Evolutionary conservation across 2,329 filamentous ascomycete species (phyloP).

Genomic region (Fusarium napiforme): DNA sequence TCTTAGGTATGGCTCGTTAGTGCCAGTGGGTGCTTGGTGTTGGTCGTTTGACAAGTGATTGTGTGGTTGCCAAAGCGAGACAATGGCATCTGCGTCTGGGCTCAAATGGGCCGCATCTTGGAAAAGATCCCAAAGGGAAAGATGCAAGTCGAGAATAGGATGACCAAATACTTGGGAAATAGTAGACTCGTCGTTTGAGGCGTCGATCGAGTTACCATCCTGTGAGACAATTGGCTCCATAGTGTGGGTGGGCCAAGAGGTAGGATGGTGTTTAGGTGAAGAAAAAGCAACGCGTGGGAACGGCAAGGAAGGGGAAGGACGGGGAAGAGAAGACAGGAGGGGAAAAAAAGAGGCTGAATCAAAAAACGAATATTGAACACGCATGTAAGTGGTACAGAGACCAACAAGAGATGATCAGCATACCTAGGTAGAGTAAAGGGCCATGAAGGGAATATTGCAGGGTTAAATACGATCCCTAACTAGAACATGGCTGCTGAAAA

Average conservation of each 20-base stretch:
- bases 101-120: conserved; percentile 39
- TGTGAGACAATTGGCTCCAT: conserved; percentile 28
- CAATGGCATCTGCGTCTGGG: conserved; percentile 50
- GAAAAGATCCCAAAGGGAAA: conserved; percentile 50
- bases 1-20: conserved; percentile 34
- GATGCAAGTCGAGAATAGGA: conserved; percentile 42
- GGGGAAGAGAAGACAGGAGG: not conserved
- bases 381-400: conserved; percentile 30
- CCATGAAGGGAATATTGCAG: conserved; percentile 17
- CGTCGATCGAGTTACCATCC: conserved; percentile 1
- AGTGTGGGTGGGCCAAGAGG: not conserved
- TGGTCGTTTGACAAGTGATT: conserved; percentile 4
- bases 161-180: conserved; percentile 47
- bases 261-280: not conserved
- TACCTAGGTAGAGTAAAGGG: not conserved
- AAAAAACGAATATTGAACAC: conserved; percentile 27
- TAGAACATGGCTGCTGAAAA: not conserved
- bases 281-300: not conserved
- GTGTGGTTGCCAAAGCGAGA: conserved; percentile 50
- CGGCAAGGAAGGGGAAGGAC: not conserved
- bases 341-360: conserved; percentile 33
- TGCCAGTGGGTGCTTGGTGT: not conserved
- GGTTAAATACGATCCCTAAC: conserved; percentile 36
- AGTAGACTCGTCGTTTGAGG: not conserved
- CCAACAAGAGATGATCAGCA: not conserved